phyloP scores from a whole-genome alignment of 495 filamentous ascomycete species.

The Talaromyces thailandensis region DNA sequence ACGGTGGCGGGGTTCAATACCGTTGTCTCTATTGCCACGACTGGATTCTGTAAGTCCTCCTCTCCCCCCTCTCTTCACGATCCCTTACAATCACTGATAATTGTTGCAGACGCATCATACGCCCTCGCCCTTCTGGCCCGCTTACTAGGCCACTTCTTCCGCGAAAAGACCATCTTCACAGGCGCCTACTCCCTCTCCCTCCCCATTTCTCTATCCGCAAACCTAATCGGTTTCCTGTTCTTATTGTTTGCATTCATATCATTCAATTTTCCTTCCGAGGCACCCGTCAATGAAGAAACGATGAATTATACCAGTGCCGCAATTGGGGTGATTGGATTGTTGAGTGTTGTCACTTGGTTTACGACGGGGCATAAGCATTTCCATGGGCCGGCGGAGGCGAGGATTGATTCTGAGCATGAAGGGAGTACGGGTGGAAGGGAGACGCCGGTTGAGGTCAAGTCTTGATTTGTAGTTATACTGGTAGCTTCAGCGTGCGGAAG shows the following conservation, averaged over 20 bases:
- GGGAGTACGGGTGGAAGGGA: background rate
- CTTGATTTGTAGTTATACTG: background rate
- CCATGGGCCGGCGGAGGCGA: constrained; percentile 32
- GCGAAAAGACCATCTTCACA: constrained; percentile 25
- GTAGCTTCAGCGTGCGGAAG: background rate
- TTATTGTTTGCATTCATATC: constrained; percentile 45
- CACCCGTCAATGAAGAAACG: constrained; percentile 38
- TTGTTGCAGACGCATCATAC: constrained; percentile 43
- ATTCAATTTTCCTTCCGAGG: constrained; percentile 47
- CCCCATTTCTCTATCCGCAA: constrained; percentile 36
- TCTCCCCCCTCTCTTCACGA: background rate
- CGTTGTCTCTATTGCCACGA: constrained; percentile 45
- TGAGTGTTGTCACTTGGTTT: constrained; percentile 44
- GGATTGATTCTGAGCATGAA: background rate
- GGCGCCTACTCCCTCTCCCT: constrained; percentile 26
- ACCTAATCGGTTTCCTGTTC: constrained; percentile 42
- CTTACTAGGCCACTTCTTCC: constrained; percentile 38
- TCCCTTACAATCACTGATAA: constrained; percentile 11
- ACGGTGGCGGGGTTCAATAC: constrained; percentile 49
- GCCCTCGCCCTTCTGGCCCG: constrained; percentile 45
- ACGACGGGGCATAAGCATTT: constrained; percentile 41
- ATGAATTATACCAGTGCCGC: constrained; percentile 56
- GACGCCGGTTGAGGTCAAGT: background rate
- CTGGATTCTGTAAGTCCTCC: constrained; percentile 43
- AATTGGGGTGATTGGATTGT: constrained; percentile 42